Conservation (phyloP, 1,139 yeast species). For the Saccharomyces hybrid region DNA sequence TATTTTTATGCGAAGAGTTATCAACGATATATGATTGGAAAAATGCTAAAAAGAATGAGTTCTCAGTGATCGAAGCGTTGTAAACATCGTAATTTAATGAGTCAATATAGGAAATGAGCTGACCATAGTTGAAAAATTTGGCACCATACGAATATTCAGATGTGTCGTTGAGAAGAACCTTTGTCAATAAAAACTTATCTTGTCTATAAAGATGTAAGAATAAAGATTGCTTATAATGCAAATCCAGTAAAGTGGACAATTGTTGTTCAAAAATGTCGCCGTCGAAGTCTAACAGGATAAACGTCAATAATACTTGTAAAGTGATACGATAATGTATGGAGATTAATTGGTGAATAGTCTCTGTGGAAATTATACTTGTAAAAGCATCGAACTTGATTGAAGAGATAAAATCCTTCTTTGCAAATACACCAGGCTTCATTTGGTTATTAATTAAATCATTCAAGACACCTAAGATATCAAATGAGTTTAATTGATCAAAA, state of each 20-base stretch:
- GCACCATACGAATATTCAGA: constrained; percentile 23
- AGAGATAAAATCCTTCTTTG: constrained; percentile 16
- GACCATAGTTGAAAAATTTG: constrained; percentile 20
- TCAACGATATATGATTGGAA: constrained; percentile 9
- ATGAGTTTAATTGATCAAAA: constrained; percentile 30
- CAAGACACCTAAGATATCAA: constrained; percentile 24
- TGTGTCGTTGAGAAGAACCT: constrained; percentile 18
- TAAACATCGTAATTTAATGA: constrained; percentile 16
- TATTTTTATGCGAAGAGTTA: constrained; percentile 11
- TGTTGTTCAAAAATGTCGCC: constrained; percentile 17
- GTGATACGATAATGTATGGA: constrained; percentile 22
- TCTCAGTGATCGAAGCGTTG: constrained; percentile 11
- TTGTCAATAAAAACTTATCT: constrained; percentile 18
- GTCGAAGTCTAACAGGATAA: constrained; percentile 28
- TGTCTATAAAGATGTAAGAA: constrained; percentile 22
- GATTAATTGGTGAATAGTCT: constrained; percentile 23
- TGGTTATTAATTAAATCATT: constrained; percentile 25
- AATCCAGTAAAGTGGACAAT: constrained; percentile 17
- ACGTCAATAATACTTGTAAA: constrained; percentile 22
- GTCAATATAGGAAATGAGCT: constrained; percentile 20
- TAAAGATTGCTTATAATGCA: constrained; percentile 25
- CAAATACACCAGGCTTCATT: constrained; percentile 7
- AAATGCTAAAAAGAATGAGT: constrained; percentile 20
- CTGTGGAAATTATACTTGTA: constrained; percentile 15
- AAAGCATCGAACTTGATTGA: constrained; percentile 16